Evolutionary conservation across 148 eudicot genomes (phyloP).

Genomic region (Chenopodium album): DNA sequence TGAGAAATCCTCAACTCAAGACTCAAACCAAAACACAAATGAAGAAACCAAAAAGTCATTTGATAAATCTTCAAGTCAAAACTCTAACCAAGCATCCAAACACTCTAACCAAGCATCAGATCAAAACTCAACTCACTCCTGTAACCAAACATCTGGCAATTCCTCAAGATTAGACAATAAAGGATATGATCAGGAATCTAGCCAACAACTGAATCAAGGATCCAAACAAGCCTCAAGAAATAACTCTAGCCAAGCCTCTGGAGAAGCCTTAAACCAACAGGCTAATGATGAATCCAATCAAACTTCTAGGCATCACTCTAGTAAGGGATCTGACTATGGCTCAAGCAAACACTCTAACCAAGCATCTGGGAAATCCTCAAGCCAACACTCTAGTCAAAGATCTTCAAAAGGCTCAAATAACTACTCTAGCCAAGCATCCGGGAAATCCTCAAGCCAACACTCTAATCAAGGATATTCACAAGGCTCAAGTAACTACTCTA

Average conservation of each 20-base stretch:
- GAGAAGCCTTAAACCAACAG: not conserved
- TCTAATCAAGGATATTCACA: too few species aligned
- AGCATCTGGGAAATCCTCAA: not conserved
- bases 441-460: too few species aligned
- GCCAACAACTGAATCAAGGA: not conserved
- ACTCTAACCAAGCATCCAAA: not conserved
- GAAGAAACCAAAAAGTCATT: not conserved
- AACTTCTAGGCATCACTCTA: slow-evolving; percentile 1
- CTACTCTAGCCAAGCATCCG: too few species aligned
- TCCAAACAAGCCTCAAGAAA: not conserved
- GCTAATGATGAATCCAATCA: not conserved
- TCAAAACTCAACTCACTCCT: not conserved
- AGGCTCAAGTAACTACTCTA: too few species aligned
- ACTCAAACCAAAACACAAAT: not conserved
- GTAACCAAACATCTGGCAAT: not conserved
- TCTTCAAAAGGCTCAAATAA: not conserved
- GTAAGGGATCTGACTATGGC: not conserved
- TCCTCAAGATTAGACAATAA: not conserved
- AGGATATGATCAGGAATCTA: not conserved
- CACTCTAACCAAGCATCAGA: slow-evolving; percentile 4
- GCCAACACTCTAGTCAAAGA: not conserved
- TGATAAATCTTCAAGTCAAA: not conserved
- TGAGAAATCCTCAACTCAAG: not conserved
- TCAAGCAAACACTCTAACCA: not conserved
- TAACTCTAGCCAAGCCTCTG: not conserved